Conservation (phyloP, 495 filamentous ascomycete species). For the Bacidia rubella region DNA sequence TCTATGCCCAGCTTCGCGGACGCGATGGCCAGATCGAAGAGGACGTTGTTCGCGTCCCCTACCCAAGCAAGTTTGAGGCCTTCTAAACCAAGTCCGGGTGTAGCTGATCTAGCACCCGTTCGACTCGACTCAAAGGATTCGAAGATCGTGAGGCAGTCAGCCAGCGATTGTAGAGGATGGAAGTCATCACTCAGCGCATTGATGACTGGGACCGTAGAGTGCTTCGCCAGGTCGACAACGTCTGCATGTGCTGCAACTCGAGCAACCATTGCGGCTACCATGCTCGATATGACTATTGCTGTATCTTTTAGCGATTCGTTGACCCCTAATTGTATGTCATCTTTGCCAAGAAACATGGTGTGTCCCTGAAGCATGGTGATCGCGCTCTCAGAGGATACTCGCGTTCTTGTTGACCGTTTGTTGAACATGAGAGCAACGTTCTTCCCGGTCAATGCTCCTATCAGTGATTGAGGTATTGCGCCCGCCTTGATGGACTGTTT, state of each 20-base stretch:
- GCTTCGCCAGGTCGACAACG: conserved; percentile 60
- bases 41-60: conserved; percentile 92
- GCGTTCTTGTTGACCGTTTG: conserved; percentile 85
- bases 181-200: conserved; percentile 82
- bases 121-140: conserved; percentile 50
- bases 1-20: conserved; percentile 77
- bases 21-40: conserved; percentile 80
- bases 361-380: conserved; percentile 73
- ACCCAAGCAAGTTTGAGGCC: conserved; percentile 89
- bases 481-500: conserved; percentile 69
- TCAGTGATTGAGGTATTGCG: conserved; percentile 40
- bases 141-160: conserved; percentile 83
- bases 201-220: conserved; percentile 81
- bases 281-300: conserved; percentile 75
- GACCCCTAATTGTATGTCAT: conserved; percentile 89
- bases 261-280: conserved; percentile 82
- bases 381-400: conserved; percentile 83
- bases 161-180: conserved; percentile 85
- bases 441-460: conserved; percentile 49
- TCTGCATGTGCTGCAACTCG: conserved; percentile 77
- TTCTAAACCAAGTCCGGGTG: conserved; percentile 49
- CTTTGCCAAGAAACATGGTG: conserved; percentile 88
- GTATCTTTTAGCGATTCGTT: conserved; percentile 91
- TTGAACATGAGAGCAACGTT: conserved; percentile 92
- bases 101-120: conserved; percentile 8